Evolutionary conservation across 805 yeast species (phyloP).

Genomic region (Lachancea nothofagi): DNA sequence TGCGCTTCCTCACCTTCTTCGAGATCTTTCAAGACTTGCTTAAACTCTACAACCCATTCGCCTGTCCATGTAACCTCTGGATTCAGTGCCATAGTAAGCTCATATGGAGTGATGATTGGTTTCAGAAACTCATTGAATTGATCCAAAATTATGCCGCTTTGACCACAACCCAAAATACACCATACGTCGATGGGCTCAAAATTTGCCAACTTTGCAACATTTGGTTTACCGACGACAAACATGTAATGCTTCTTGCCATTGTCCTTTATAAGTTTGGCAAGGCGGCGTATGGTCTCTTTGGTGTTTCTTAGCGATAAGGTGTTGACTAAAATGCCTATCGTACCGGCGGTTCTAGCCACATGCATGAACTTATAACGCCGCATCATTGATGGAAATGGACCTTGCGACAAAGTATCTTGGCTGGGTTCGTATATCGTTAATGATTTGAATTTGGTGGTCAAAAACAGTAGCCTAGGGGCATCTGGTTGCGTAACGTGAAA

Average conservation of each 20-base stretch:
- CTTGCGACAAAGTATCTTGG: conserved; percentile 33
- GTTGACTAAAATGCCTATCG: conserved; percentile 86
- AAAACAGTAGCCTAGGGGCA: conserved; percentile 68
- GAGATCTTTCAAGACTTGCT: conserved; percentile 40
- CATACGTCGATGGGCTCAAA: conserved; percentile 92
- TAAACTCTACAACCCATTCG: conserved; percentile 82
- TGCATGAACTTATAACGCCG: conserved; percentile 83
- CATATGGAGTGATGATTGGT: conserved; percentile 93
- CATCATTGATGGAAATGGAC: conserved; percentile 75
- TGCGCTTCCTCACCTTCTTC: conserved; percentile 30
- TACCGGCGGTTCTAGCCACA: conserved; percentile 83
- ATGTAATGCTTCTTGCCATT: conserved; percentile 90
- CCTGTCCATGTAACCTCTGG: conserved; percentile 87
- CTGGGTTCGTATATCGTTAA: conserved; percentile 47
- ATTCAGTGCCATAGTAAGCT: conserved; percentile 71
- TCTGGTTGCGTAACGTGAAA: conserved; percentile 73
- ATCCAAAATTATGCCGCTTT: conserved; percentile 86
- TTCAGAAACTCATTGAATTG: conserved; percentile 73
- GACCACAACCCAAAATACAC: conserved; percentile 93
- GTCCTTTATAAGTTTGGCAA: conserved; percentile 53
- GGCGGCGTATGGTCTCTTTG: conserved; percentile 53
- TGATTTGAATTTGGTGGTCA: conserved; percentile 63
- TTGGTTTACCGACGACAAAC: conserved; percentile 96
- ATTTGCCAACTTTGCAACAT: conserved; percentile 93
- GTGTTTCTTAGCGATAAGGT: conserved; percentile 80